Conservation (phyloP, 2,329 filamentous ascomycete species). For the Diaporthe sp. region DNA sequence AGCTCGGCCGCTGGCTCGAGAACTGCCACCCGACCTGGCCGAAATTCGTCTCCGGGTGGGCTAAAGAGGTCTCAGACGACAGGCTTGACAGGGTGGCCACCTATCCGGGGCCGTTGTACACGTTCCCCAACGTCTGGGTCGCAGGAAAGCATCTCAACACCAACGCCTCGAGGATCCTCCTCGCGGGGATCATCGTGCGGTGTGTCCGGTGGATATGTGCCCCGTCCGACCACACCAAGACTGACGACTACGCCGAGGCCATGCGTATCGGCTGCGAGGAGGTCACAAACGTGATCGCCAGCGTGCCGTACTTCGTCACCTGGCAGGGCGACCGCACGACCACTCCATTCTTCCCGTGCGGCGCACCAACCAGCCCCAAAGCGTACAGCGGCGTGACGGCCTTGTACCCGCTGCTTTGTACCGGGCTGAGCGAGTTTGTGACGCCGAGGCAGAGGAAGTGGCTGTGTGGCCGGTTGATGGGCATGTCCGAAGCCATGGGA, state of each 20-base stretch:
- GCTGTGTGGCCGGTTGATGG: constrained; percentile 40
- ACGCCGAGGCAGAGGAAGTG: constrained; percentile 40
- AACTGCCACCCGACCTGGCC: constrained; percentile 42
- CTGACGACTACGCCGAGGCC: constrained; percentile 42
- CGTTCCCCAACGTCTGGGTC: constrained; percentile 44
- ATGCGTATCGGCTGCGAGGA: constrained; percentile 41
- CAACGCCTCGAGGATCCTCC: constrained; percentile 42
- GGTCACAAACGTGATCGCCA: constrained; percentile 42
- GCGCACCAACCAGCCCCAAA: constrained; percentile 44
- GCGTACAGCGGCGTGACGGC: constrained; percentile 42
- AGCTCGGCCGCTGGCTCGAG: constrained; percentile 43
- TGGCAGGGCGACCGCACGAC: constrained; percentile 43
- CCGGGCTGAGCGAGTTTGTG: constrained; percentile 42
- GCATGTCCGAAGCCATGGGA: constrained; percentile 43
- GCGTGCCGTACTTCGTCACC: constrained; percentile 43
- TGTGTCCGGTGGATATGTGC: constrained; percentile 44
- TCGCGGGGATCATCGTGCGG: constrained; percentile 42
- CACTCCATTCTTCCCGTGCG: constrained; percentile 44
- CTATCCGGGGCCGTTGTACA: constrained; percentile 41
- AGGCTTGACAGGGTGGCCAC: constrained; percentile 37
- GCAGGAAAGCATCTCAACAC: constrained; percentile 45
- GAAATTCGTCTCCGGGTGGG: constrained; percentile 40
- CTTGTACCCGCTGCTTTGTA: constrained; percentile 43
- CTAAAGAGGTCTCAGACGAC: constrained; percentile 39
- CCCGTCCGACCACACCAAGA: constrained; percentile 42